phyloP scores from a whole-genome alignment of 305 asterid genomes.

The Fraxinus latifolia region DNA sequence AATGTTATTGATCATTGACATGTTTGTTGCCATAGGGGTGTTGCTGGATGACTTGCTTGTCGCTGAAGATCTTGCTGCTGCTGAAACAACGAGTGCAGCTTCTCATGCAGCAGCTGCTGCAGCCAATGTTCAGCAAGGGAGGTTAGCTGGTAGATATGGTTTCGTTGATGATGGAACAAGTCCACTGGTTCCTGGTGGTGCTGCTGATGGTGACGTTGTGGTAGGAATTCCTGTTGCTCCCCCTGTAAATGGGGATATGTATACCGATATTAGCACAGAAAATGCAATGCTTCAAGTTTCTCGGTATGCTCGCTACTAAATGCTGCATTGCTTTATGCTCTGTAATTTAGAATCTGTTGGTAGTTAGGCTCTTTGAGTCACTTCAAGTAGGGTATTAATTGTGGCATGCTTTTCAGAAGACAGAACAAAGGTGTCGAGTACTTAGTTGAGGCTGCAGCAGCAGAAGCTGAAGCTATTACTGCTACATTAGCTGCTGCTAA shows the following conservation, averaged over 20 bases:
- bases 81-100: slow-evolving; percentile 91
- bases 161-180: slow-evolving; percentile 66
- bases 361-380: slow-evolving; percentile 17
- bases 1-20: slow-evolving; percentile 13
- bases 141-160: slow-evolving; percentile 68
- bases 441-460: slow-evolving; percentile 98
- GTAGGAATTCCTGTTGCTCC: slow-evolving; percentile 95
- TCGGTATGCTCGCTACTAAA: slow-evolving; percentile 42
- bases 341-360: background rate
- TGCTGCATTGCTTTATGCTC: slow-evolving; percentile 18
- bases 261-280: slow-evolving; percentile 91
- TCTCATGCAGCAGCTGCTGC: slow-evolving; percentile 93
- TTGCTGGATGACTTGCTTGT: slow-evolving; percentile 90
- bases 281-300: slow-evolving; percentile 78
- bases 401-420: slow-evolving; percentile 47
- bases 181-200: slow-evolving; percentile 45
- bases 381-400: slow-evolving; percentile 22
- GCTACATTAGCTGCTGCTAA: slow-evolving; percentile 98
- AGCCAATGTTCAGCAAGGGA: slow-evolving; percentile 57
- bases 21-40: slow-evolving; percentile 54
- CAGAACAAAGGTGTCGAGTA: slow-evolving; percentile 89
- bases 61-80: slow-evolving; percentile 96
- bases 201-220: slow-evolving; percentile 78
- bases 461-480: slow-evolving; percentile 97
- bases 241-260: slow-evolving; percentile 87